A percentile compares a stretch with the other conserved stretches of the same genome.
phyloP scores from a whole-genome alignment of 805 yeast genomes.

The Candida berthetii region DNA sequence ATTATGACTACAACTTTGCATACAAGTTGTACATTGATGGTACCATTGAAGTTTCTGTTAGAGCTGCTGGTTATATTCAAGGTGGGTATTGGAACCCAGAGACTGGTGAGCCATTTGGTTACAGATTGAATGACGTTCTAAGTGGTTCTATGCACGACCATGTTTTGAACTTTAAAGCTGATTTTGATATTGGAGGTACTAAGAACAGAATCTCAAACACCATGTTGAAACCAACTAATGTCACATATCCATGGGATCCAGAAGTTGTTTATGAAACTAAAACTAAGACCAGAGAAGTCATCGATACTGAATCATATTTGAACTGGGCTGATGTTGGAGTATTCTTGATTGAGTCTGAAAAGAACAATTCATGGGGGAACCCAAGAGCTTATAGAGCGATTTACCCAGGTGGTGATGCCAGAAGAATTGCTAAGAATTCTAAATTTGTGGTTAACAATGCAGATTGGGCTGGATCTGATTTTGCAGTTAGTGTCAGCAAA shows the following conservation, averaged over 20 bases:
- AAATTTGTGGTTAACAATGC: constrained; percentile 15
- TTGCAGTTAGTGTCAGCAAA: constrained; percentile 17
- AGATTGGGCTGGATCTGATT: constrained; percentile 18
- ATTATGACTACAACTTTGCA: constrained; percentile 19
- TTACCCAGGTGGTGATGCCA: constrained; percentile 15
- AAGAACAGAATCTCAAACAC: constrained; percentile 13
- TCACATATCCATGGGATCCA: constrained; percentile 21
- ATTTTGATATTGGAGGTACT: constrained; percentile 21
- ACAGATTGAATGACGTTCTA: constrained; percentile 15
- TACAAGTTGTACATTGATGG: constrained; percentile 20
- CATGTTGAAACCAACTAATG: constrained; percentile 9
- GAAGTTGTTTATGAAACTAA: constrained; percentile 13
- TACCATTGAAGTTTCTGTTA: constrained; percentile 20
- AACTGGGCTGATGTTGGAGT: constrained; percentile 19
- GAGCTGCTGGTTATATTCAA: constrained; percentile 24
- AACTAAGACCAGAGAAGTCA: constrained; percentile 7
- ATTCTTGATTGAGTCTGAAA: constrained; percentile 17
- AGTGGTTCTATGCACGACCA: constrained; percentile 25
- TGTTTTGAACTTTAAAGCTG: constrained; percentile 20
- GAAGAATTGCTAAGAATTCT: constrained; percentile 14
- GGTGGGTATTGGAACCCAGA: constrained; percentile 20
- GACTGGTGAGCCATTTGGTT: constrained; percentile 15
- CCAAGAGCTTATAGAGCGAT: constrained; percentile 22
- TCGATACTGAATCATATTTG: constrained; percentile 13
- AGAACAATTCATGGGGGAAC: constrained; percentile 19